phyloP scores from a whole-genome alignment of 257 asterid species.

The Jacaranda copaia region DNA sequence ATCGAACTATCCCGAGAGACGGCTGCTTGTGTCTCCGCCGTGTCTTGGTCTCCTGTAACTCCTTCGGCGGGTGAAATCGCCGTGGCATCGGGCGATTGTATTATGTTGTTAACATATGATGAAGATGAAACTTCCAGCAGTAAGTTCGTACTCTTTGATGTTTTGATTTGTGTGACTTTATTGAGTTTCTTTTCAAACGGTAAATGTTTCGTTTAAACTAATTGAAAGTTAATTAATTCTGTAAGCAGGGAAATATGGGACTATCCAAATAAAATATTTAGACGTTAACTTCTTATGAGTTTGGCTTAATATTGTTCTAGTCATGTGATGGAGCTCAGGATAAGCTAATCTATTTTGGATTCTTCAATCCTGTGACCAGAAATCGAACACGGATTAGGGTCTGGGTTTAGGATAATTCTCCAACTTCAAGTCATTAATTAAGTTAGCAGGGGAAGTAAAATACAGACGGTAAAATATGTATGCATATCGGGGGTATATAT shows the following conservation, averaged over 20 bases:
- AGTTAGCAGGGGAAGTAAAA: no score
- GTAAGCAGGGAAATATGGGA: conserved; percentile 1
- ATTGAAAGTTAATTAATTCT: neutral
- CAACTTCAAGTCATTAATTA: no score
- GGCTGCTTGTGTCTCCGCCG: conserved; percentile 60
- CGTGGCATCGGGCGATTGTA: conserved; percentile 65
- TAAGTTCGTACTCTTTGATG: conserved; percentile 49
- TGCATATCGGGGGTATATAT: no score
- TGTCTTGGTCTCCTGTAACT: conserved; percentile 80
- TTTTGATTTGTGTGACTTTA: conserved; percentile 2
- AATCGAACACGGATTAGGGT: no score
- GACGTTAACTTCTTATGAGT: neutral
- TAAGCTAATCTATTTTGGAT: no score
- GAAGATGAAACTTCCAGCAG: conserved; percentile 54
- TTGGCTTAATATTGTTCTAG: no score
- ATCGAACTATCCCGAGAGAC: conserved; percentile 68
- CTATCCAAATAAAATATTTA: conserved; percentile 4
- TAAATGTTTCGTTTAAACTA: neutral
- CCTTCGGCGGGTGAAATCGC: conserved; percentile 90
- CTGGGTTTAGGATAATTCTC: no score
- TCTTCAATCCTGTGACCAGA: no score
- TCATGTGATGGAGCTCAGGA: no score
- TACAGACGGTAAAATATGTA: no score
- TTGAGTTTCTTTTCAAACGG: conserved; percentile 6
- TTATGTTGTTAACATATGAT: conserved; percentile 57